Conservation (phyloP, 1,284 basidiomycete genomes). For the Pseudomicrostroma phylloplanum region DNA sequence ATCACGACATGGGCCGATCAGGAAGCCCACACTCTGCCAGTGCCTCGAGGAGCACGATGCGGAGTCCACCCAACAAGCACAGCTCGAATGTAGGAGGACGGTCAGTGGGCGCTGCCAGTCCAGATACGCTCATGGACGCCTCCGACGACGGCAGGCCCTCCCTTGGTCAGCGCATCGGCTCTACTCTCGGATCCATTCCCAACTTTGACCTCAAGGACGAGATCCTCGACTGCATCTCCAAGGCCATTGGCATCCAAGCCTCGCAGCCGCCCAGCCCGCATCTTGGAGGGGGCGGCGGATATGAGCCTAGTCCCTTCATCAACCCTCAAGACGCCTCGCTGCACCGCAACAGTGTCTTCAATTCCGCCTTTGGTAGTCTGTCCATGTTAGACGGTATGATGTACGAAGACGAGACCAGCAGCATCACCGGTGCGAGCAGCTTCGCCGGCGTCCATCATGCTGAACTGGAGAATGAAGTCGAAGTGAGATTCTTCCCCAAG, state of each 20-base stretch:
- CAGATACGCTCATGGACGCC: too few relatives aligned
- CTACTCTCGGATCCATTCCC: constrained; percentile 46
- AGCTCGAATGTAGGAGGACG: not conserved
- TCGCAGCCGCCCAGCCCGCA: constrained; percentile 53
- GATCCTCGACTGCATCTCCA: constrained; percentile 94
- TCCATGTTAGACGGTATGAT: constrained; percentile 58
- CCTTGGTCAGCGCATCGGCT: not conserved
- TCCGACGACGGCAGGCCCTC: too few relatives aligned
- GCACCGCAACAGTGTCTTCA: constrained; percentile 54
- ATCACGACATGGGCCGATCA: constrained; percentile 13
- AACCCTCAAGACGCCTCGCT: constrained; percentile 23
- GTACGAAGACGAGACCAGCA: constrained; percentile 29
- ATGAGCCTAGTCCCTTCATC: constrained; percentile 46
- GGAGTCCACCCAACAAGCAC: not conserved
- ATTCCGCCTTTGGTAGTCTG: constrained; percentile 75
- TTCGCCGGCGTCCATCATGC: constrained; percentile 22
- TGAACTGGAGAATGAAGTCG: constrained; percentile 87
- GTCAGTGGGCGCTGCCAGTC: not conserved
- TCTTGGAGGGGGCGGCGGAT: constrained; percentile 48
- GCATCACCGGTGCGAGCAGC: constrained; percentile 24
- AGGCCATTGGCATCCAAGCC: constrained; percentile 92
- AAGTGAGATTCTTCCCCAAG: constrained; percentile 85
- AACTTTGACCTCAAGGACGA: constrained; percentile 85
- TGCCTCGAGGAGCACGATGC: not conserved
- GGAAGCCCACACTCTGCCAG: constrained; percentile 1